Evolutionary conservation across 345 rosid species (phyloP).

Genomic region (Rhodamnia argentea): DNA sequence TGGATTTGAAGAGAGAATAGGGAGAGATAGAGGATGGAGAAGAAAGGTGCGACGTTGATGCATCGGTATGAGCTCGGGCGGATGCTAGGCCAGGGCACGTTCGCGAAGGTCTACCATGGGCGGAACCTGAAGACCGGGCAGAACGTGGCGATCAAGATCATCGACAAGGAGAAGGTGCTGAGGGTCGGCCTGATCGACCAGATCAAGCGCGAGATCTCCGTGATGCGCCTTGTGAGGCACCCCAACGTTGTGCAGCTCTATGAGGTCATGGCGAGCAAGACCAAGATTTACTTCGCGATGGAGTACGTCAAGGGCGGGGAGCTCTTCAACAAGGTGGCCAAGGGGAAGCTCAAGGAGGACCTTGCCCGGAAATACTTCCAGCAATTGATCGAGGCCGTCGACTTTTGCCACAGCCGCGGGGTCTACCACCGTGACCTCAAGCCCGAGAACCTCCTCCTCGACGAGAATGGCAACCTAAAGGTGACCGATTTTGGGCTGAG

Average conservation of each 20-base stretch:
- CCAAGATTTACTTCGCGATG: slow-evolving; percentile 73
- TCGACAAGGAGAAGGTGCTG: slow-evolving; percentile 61
- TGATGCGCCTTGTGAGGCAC: slow-evolving; percentile 72
- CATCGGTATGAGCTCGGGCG: slow-evolving; percentile 60
- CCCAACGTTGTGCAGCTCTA: slow-evolving; percentile 65
- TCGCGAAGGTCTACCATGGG: slow-evolving; percentile 76
- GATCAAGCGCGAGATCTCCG: slow-evolving; percentile 79
- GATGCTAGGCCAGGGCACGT: slow-evolving; percentile 78
- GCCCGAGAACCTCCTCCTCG: slow-evolving; percentile 80
- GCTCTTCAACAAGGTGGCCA: slow-evolving; percentile 61
- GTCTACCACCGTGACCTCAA: slow-evolving; percentile 84
- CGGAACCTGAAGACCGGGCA: slow-evolving; percentile 47
- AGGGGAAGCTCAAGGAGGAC: slow-evolving; percentile 70
- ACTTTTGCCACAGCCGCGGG: slow-evolving; percentile 78
- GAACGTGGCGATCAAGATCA: slow-evolving; percentile 63
- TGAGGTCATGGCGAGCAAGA: slow-evolving; percentile 88
- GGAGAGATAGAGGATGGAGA: slow-evolving; percentile 30
- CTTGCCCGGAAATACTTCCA: slow-evolving; percentile 61
- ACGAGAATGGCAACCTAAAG: slow-evolving; percentile 59
- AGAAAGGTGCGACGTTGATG: slow-evolving; percentile 47
- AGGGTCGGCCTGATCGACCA: slow-evolving; percentile 61
- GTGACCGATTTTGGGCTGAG: slow-evolving; percentile 75
- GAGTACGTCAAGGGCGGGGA: slow-evolving; percentile 74
- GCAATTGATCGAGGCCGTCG: slow-evolving; percentile 63
- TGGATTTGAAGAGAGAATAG: background rate